Evolutionary conservation across 2,329 filamentous ascomycete species (phyloP), one percentile per base, ranked within the genome.

Genomic region (Juglanconis sp.): DNA sequence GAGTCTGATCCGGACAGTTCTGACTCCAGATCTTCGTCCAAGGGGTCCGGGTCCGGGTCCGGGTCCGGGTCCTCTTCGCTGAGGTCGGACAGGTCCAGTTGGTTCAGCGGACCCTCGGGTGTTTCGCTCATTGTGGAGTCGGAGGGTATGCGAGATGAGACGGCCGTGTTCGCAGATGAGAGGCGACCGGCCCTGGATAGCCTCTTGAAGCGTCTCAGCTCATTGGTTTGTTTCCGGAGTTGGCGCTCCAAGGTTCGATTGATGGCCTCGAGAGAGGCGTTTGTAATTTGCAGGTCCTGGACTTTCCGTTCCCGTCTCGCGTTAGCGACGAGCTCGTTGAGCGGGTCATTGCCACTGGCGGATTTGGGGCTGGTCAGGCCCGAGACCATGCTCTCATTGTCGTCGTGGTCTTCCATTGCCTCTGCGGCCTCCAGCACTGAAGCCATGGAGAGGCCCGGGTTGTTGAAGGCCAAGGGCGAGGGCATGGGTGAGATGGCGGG

Each of bases 251-350:
- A 78, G 0, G 92, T 95, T 56, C 93, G 84, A 71, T 99, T 99
- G 76, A 99, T 98, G 46, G 95, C 95, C 59, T 96, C 85, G 3
- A 99, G 82, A 1, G 93, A 97, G 1, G 92, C 95, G 70, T 99
- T 99, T 58, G 90, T 96, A 65, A 99, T 99, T 72, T 99, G 92
- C 5, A 99, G 79, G 72, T 99, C 95, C 66, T 98, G 85, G 1
- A 99, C 93, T 77, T 98, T 99, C 63, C 95, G 86, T 74, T 98
- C 95, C 40, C 92, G 85, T 35, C 95, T 86, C 13, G 95, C 95
- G 71, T 92, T 95, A n/a, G 89, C 85, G 10, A 95, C 92, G 6
- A 92, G 80, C 62, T 96, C 92, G 63, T 86, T 90, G 63, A 89
- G 78, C 7, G 86, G 81, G 58, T 88, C 86, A 15, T 83, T 74